Conservation (phyloP, 441 rosid species). For the Pelargonium australe region DNA sequence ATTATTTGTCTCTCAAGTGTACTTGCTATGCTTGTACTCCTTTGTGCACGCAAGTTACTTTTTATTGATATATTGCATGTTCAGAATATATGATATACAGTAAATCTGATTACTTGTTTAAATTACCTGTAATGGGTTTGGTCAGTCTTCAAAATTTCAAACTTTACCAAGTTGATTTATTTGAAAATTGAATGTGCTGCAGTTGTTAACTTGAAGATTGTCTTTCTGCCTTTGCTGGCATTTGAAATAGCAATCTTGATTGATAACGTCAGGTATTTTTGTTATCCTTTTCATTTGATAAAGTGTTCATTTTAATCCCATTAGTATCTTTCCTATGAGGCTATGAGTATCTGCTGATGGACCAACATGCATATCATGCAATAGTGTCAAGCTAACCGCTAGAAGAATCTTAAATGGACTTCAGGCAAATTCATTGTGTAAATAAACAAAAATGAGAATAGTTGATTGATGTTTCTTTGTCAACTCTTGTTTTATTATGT, state of each 20-base stretch:
- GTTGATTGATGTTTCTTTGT: background rate
- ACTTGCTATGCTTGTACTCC: background rate
- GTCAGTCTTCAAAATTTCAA: background rate
- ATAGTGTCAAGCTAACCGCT: background rate
- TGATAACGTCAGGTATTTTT: slow-evolving; percentile 55
- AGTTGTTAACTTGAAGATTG: slow-evolving; percentile 53
- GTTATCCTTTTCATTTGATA: slow-evolving; percentile 9
- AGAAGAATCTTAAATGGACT: background rate
- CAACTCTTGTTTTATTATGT: background rate
- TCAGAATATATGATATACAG: background rate
- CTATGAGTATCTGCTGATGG: no score
- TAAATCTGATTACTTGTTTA: background rate
- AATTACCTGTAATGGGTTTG: background rate
- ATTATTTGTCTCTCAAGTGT: background rate
- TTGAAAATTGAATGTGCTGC: slow-evolving; percentile 26
- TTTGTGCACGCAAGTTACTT: background rate
- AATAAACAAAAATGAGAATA: background rate
- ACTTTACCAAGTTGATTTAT: slow-evolving; percentile 7
- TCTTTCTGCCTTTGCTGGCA: slow-evolving; percentile 52
- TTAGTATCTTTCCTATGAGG: background rate
- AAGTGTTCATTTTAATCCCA: slow-evolving; percentile 1
- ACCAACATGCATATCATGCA: background rate
- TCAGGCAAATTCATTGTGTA: background rate
- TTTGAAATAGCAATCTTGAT: slow-evolving; percentile 50
- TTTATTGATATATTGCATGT: background rate